Conservation (phyloP, 495 filamentous ascomycete genomes). For the Clohesyomyces aquaticus region DNA sequence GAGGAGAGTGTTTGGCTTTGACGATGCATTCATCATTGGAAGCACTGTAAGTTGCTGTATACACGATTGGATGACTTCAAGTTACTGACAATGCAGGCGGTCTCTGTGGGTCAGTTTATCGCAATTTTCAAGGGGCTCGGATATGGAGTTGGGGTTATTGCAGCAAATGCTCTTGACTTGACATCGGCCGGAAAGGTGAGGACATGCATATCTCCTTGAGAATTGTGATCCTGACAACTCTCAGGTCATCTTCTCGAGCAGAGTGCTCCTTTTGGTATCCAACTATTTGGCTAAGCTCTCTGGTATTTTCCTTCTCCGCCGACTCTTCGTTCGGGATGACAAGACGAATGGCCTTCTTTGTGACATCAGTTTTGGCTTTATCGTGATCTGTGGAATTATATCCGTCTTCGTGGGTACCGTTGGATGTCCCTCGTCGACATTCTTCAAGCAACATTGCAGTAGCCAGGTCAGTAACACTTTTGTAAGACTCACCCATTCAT, state of each 20-base stretch:
- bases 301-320: neutral
- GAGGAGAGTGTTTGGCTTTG: conserved; percentile 10
- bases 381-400: neutral
- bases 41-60: neutral
- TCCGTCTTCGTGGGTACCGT: no score
- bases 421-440: no score
- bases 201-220: neutral
- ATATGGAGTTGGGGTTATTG: neutral
- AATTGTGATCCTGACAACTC: neutral
- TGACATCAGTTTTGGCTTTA: neutral
- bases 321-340: neutral
- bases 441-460: no score
- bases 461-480: no score
- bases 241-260: neutral
- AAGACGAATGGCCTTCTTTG: neutral
- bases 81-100: neutral
- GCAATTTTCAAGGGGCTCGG: neutral
- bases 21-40: conserved; percentile 7
- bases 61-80: neutral
- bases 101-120: neutral
- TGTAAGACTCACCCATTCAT: no score
- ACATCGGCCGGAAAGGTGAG: neutral
- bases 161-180: neutral
- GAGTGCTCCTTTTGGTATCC: no score
- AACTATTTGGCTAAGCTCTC: no score